These are phyloP conservation scores for Daldinia vernicosa DNA, from an alignment of 495 filamentous ascomycete species.

Conservation along the genomic window DNA sequence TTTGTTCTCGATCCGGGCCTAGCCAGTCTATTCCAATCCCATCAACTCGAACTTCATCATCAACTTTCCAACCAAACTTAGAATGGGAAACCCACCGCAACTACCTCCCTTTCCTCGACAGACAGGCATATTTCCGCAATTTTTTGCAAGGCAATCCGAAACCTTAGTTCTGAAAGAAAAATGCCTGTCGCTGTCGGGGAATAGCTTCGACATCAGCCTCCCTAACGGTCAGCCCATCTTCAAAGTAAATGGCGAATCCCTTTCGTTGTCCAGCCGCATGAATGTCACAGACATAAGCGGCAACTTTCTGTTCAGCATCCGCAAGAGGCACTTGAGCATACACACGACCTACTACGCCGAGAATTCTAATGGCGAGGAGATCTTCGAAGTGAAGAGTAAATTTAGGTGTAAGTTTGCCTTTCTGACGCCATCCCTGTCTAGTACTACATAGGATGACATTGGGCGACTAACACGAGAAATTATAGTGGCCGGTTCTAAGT, in stretches of 20 bases:
- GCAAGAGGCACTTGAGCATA: slow-evolving; percentile 59
- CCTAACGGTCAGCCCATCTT: slow-evolving; percentile 57
- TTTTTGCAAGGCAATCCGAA: slow-evolving; percentile 56
- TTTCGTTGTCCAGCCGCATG: slow-evolving; percentile 54
- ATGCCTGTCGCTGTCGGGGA: slow-evolving; percentile 61
- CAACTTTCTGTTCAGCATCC: slow-evolving; percentile 61
- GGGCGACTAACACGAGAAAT: slow-evolving; percentile 3
- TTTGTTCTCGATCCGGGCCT: background rate
- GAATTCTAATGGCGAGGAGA: slow-evolving; percentile 50
- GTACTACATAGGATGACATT: background rate
- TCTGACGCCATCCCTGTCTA: background rate
- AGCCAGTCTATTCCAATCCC: background rate
- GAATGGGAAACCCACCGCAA: slow-evolving; percentile 19
- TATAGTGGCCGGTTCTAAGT: slow-evolving; percentile 57
- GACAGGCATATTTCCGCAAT: slow-evolving; percentile 60
- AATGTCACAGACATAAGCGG: slow-evolving; percentile 56
- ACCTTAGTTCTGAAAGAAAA: slow-evolving; percentile 65
- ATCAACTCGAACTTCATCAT: background rate
- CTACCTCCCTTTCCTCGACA: slow-evolving; percentile 49
- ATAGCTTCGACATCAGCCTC: slow-evolving; percentile 64
- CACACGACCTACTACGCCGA: slow-evolving; percentile 60
- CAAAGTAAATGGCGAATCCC: slow-evolving; percentile 60
- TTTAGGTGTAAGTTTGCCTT: slow-evolving; percentile 54
- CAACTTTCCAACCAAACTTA: background rate
- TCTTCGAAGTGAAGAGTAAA: slow-evolving; percentile 62